Conservation (phyloP, 305 asterid species). For the Fraxinus sp. region DNA sequence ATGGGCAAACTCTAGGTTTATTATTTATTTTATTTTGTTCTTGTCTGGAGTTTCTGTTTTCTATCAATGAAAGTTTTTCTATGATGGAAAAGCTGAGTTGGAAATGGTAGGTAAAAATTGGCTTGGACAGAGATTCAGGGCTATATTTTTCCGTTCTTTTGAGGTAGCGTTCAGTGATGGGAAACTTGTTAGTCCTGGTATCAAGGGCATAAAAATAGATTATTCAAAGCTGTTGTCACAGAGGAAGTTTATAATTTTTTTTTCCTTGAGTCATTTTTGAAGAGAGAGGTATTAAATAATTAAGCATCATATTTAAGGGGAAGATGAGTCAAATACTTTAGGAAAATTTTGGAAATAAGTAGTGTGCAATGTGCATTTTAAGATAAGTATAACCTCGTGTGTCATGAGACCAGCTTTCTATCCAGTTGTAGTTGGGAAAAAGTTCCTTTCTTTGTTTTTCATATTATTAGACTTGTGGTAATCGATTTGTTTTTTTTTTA, state of each 20-base stretch:
- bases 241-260: neutral
- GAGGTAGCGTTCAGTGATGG: neutral
- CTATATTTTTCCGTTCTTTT: neutral
- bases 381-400: constrained; percentile 3
- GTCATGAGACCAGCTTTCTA: neutral
- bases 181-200: constrained; percentile 3
- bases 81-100: neutral
- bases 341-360: neutral
- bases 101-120: neutral
- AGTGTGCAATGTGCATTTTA: neutral
- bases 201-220: neutral
- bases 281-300: neutral
- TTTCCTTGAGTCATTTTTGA: neutral
- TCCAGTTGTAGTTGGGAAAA: neutral
- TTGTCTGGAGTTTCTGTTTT: neutral
- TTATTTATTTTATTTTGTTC: neutral
- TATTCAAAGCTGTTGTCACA: neutral
- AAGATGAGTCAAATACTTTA: neutral
- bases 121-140: neutral
- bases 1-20: neutral
- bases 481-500: neutral
- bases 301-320: neutral
- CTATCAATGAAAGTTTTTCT: neutral
- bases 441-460: neutral
- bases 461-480: neutral